Percentiles rank a stretch among this genome's conserved stretches.
These are phyloP conservation scores for Zasmidium citrigriseum DNA, from an alignment of 2,329 filamentous ascomycete genomes.

Conservation along the genomic window DNA sequence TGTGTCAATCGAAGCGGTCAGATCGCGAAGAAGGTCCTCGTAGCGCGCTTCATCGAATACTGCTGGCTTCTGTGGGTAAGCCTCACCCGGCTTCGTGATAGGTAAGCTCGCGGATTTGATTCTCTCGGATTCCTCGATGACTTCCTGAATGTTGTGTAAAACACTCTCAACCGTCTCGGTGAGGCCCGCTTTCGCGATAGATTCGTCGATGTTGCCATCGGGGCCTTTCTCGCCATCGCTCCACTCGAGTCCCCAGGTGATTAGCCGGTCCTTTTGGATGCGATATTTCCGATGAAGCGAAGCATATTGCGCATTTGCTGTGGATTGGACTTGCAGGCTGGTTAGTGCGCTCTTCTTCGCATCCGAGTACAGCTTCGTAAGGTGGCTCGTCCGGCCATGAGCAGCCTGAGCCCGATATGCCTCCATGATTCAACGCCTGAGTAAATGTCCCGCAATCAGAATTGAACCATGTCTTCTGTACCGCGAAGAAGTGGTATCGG, in stretches of 20 bases:
- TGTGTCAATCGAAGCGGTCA: constrained; percentile 77
- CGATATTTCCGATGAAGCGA: constrained; percentile 73
- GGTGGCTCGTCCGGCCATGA: constrained; percentile 32
- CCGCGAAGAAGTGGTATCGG: too few relatives aligned
- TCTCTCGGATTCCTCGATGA: constrained; percentile 72
- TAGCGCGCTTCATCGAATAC: constrained; percentile 66
- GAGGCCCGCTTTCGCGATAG: constrained; percentile 65
- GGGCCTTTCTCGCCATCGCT: constrained; percentile 66
- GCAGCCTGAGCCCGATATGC: constrained; percentile 17
- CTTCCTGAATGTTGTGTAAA: constrained; percentile 78
- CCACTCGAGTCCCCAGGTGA: constrained; percentile 81
- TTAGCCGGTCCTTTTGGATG: constrained; percentile 77
- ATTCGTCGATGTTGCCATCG: constrained; percentile 72
- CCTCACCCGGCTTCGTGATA: constrained; percentile 32
- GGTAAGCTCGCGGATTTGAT: constrained; percentile 55
- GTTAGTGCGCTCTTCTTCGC: constrained; percentile 69
- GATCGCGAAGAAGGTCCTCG: constrained; percentile 70
- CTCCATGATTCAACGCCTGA: too few relatives aligned
- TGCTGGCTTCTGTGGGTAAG: constrained; percentile 49
- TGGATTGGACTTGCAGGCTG: constrained; percentile 60
- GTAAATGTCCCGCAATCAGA: too few relatives aligned
- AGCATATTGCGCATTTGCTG: constrained; percentile 66
- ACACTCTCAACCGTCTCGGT: constrained; percentile 77
- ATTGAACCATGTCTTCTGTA: too few relatives aligned
- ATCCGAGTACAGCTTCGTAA: constrained; percentile 76